Evolutionary conservation across 1,284 basidiomycete species (phyloP), one percentile per base, ranked within the genome.

Genomic region (Coniferiporia sulphurascens): DNA sequence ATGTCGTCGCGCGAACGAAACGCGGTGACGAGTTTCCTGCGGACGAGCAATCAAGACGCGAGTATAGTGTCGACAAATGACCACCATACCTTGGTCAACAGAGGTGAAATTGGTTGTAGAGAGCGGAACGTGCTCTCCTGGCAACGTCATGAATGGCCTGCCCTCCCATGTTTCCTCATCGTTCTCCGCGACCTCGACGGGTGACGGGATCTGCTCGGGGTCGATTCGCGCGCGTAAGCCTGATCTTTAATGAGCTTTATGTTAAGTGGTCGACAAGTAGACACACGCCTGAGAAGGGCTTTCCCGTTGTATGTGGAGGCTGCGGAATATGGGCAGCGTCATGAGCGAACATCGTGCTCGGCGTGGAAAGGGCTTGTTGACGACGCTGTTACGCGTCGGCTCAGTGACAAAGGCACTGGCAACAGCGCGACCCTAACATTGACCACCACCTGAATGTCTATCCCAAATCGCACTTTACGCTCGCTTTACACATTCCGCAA

Each of bases 161-260:
- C 84, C 78, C 65, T 92, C 86, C 86, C 93, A 97, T 76, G 84
- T 77, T 59, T 86, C 83, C 67, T 91, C 86, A 78, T 98, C 96
- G 19, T 82, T 76, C 67, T 95, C 90, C 64, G 92, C 87, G 12
- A 87, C 80, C 59, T 93, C 89, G 32, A 94, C 86, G 12, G 94
- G 91, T 7, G 93, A 95, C 5, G 97, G 97, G 52, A 99, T 89
- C 72, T 98, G 94, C 64, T 80, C 84, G 3, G 91, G 88, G 71
- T 98, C 93, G 67, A 99, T 95, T 64, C 89, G 86, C 48, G 90
- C 83, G 48, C 93, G 84, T 49, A 90, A 75, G 60, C 90, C 89
- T 88, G 66, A 12, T 62, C 10, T 27, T 58, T 58, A 46, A 49
- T 6, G 2, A 55, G 38, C 32, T 13, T 17, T 34, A 15, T 32